phyloP scores from a whole-genome alignment of 2,329 filamentous ascomycete genomes.

The Phoma sp. region DNA sequence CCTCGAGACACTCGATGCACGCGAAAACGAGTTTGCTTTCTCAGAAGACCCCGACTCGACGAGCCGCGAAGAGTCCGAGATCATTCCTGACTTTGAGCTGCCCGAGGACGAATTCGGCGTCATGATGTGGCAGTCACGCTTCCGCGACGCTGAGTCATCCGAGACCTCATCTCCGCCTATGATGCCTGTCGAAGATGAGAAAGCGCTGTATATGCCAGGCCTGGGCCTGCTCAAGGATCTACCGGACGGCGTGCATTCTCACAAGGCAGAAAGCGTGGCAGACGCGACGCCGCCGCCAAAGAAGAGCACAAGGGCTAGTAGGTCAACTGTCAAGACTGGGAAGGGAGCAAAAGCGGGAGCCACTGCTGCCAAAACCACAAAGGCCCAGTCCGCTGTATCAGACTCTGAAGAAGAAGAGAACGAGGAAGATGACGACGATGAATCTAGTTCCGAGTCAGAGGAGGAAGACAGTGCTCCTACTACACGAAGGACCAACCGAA shows the following conservation, averaged over 20 bases:
- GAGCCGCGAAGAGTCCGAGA: slow-evolving; percentile 44
- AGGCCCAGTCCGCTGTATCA: slow-evolving; percentile 41
- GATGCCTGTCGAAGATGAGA: slow-evolving; percentile 42
- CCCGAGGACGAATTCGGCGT: slow-evolving; percentile 53
- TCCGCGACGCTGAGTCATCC: slow-evolving; percentile 36
- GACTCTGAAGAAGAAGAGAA: slow-evolving; percentile 50
- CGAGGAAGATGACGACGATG: slow-evolving; percentile 40
- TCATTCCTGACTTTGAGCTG: slow-evolving; percentile 50
- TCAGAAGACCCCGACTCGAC: slow-evolving; percentile 62
- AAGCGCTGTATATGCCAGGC: slow-evolving; percentile 39
- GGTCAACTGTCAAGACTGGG: slow-evolving; percentile 29
- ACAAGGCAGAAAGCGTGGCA: slow-evolving; percentile 38
- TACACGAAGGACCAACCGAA: slow-evolving; percentile 42
- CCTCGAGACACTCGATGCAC: slow-evolving; percentile 82
- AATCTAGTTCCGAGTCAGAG: slow-evolving; percentile 41
- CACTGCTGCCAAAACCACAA: slow-evolving; percentile 34
- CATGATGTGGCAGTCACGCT: slow-evolving; percentile 53
- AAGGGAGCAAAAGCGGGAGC: slow-evolving; percentile 33
- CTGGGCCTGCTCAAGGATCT: slow-evolving; percentile 43
- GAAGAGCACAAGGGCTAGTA: slow-evolving; percentile 37
- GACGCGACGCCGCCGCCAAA: slow-evolving; percentile 40
- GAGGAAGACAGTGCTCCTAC: slow-evolving; percentile 42
- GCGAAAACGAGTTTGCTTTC: slow-evolving; percentile 67
- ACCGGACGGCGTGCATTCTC: slow-evolving; percentile 34
- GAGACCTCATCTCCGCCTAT: slow-evolving; percentile 39